These are phyloP conservation scores for Halophytophthora batemanensis DNA, from an alignment of 352 stramenopile genomes.

Conservation along the genomic window DNA sequence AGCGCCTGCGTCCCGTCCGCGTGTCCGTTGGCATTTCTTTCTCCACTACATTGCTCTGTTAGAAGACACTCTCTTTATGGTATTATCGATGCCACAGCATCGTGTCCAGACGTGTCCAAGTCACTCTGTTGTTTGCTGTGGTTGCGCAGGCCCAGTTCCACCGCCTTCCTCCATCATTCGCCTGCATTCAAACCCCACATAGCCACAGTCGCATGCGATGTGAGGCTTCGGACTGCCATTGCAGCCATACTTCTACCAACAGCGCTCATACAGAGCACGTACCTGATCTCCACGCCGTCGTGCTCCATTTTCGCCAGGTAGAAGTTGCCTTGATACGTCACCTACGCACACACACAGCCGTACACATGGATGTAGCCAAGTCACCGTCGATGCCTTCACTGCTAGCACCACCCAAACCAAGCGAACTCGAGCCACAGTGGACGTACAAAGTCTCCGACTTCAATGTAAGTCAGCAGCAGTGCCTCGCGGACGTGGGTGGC, in stretches of 20 bases:
- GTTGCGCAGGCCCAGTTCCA: constrained; percentile 12
- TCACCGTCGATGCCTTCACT: too few species aligned
- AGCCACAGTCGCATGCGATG: not conserved
- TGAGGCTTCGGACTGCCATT: not conserved
- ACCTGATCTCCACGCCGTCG: constrained; percentile 45
- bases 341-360: not conserved
- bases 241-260: not conserved
- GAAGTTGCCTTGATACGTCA: constrained; percentile 57
- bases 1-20: not conserved
- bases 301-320: constrained; percentile 67
- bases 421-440: not conserved
- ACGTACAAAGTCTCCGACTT: constrained; percentile 73
- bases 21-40: constrained; percentile 1
- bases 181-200: not conserved
- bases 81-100: constrained; percentile 2
- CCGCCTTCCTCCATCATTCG: constrained; percentile 14
- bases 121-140: constrained; percentile 8
- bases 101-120: not conserved
- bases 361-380: too few species aligned
- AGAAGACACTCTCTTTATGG: constrained; percentile 18
- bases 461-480: constrained; percentile 58
- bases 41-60: constrained; percentile 5
- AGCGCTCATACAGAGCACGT: not conserved
- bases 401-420: not conserved
- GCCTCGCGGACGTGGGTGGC: constrained; percentile 41